Base-by-base conservation (phyloP, 2,329 filamentous ascomycete genomes). In the Chaetomiaceae sp. region DNA sequence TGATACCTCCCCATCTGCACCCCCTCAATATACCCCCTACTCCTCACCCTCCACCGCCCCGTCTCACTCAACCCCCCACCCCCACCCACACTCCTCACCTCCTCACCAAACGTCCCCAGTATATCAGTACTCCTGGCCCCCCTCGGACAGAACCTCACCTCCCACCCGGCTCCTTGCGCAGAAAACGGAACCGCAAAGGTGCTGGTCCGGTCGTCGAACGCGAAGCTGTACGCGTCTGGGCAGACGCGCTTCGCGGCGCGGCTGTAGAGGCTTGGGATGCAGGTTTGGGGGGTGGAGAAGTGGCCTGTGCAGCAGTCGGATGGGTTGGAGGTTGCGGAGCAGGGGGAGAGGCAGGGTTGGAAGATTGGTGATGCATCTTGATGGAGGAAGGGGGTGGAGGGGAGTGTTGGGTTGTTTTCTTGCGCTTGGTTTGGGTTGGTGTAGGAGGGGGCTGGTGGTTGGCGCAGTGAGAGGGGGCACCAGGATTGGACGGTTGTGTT, bases 381-480 rank as follows among this genome's bases (percentile, higher is more conserved):
- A 87, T 84, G 66, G 92, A 88, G 36, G n/a, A 22, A 17, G 19
- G 17, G 14, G 34, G 20, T 8, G 29, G 6, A 4, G 25, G 3
- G 11, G 27, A 4, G 12, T 37, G 15, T 9, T 22, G 6, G 7
- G 22, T 14, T 14, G 22, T n/a, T 12, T n/a, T 11, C 17, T 11
- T 38, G 33, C 22, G 15, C 8, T 11, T 14, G 34, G 23, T 23
- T 14, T 17, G 5, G 89, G 64, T 92, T 92, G 1, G 88, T 82
- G 11, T 85, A 85, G 37, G 75, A 73, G 0, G 88, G 88, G 14
- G 82, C 82, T 51, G 80, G 80, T 20, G 82, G 77, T 62, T 91
- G 87, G 40, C n/a, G n/a, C n/a, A 90, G 75, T 59, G 88, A 81
- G 85, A 87, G 91, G 0, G 89, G 89, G 69, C 89, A 95, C 89